Percentiles rank a stretch among this genome's conserved stretches.
Evolutionary conservation across 768 basidiomycete genomes (phyloP).

Genomic region (Collybiopsis confluens): DNA sequence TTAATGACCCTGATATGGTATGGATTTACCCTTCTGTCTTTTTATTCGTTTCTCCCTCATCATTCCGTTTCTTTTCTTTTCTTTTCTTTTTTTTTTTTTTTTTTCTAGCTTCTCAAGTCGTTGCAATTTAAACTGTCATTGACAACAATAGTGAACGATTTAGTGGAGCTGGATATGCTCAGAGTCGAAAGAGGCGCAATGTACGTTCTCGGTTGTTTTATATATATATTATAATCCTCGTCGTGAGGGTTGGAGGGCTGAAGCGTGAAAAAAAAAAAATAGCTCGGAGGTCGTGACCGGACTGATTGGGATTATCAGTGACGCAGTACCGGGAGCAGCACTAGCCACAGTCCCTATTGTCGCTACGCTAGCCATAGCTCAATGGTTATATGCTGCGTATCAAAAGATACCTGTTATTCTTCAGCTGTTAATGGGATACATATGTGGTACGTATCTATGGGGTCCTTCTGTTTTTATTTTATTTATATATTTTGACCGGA

Average conservation of each 20-base stretch:
- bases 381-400: neutral
- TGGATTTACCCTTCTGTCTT: neutral
- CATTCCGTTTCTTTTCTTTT: no score
- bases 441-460: neutral
- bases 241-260: no score
- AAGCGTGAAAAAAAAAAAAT: no score
- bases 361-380: neutral
- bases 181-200: no score
- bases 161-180: no score
- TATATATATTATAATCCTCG: no score
- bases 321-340: neutral
- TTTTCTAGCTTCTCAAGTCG: neutral
- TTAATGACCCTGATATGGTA: constrained; percentile 17
- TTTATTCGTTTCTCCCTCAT: no score
- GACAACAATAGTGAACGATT: neutral
- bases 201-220: no score
- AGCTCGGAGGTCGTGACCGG: no score
- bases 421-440: neutral
- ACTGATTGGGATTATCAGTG: neutral
- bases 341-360: neutral
- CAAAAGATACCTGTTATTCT: neutral
- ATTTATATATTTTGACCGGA: neutral
- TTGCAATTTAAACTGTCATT: neutral
- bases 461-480: neutral
- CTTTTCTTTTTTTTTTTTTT: no score